phyloP scores from a whole-genome alignment of 768 basidiomycete species.

The Termitomyces bulborhizus region DNA sequence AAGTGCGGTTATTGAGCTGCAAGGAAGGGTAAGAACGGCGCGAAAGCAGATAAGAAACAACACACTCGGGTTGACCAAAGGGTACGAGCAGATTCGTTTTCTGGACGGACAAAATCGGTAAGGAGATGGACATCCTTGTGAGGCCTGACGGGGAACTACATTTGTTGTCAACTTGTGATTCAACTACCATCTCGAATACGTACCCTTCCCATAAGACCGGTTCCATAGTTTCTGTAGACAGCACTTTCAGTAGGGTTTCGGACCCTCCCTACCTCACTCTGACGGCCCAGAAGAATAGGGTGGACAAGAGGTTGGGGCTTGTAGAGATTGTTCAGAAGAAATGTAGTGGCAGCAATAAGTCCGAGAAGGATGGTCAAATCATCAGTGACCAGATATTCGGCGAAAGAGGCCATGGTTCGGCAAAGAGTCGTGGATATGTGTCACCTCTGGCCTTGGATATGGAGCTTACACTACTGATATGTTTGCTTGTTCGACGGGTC shows the following conservation, averaged over 20 bases:
- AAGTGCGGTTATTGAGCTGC: slow-evolving; percentile 68
- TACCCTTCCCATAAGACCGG: slow-evolving; percentile 77
- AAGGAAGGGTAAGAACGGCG: neutral
- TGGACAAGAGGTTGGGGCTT: slow-evolving; percentile 84
- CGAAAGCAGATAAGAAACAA: neutral
- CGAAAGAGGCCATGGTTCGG: slow-evolving; percentile 20
- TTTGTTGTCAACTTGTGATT: neutral
- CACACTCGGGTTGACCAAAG: slow-evolving; percentile 76
- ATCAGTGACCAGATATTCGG: slow-evolving; percentile 66
- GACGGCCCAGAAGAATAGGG: slow-evolving; percentile 87
- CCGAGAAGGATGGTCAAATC: slow-evolving; percentile 75
- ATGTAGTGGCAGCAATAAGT: slow-evolving; percentile 69
- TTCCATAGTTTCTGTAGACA: slow-evolving; percentile 86
- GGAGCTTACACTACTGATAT: neutral
- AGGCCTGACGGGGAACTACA: slow-evolving; percentile 69
- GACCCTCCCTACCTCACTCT: slow-evolving; percentile 84
- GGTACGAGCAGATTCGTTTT: slow-evolving; percentile 60
- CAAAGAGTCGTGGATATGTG: neutral
- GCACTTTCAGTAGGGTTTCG: slow-evolving; percentile 80
- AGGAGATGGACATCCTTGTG: slow-evolving; percentile 65
- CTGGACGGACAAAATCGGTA: slow-evolving; percentile 60
- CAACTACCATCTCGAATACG: slow-evolving; percentile 20
- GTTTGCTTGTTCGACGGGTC: neutral
- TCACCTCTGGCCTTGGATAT: neutral
- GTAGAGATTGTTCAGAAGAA: slow-evolving; percentile 72